A percentile compares a stretch with the other conserved stretches of the same genome.
Evolutionary conservation across 1,284 basidiomycete species (phyloP).

Genomic region (Heterobasidion parviporum): DNA sequence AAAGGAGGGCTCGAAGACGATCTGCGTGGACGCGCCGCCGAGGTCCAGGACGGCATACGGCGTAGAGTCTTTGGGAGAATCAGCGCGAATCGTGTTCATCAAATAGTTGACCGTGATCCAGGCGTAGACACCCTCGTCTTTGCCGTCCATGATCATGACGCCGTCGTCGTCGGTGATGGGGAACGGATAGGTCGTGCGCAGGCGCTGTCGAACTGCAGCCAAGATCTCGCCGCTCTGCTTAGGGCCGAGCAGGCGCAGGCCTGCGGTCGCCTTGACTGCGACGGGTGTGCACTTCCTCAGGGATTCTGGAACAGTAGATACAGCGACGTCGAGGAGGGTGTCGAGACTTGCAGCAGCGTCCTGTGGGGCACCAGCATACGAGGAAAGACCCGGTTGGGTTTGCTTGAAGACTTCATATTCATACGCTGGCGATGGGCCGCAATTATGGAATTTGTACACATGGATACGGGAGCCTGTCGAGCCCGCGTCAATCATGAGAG

Average conservation of each 20-base stretch:
- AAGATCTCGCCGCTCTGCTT: constrained; percentile 71
- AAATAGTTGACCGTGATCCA: constrained; percentile 99
- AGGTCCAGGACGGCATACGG: constrained; percentile 95
- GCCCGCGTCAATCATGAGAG: constrained; percentile 96
- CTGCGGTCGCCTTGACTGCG: constrained; percentile 94
- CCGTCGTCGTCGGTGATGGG: constrained; percentile 41
- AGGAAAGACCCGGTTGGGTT: constrained; percentile 77
- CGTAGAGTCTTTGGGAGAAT: constrained; percentile 34
- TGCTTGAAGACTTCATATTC: constrained; percentile 93
- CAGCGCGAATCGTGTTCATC: constrained; percentile 62
- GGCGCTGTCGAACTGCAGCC: constrained; percentile 59
- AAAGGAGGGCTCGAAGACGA: constrained; percentile 89
- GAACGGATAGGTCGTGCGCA: constrained; percentile 73
- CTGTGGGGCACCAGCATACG: constrained; percentile 46
- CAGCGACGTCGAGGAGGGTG: constrained; percentile 73
- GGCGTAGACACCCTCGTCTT: constrained; percentile 94
- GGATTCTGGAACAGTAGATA: constrained; percentile 65
- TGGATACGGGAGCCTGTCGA: constrained; percentile 97
- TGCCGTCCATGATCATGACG: constrained; percentile 77
- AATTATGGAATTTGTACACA: constrained; percentile 97
- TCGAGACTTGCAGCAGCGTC: constrained; percentile 81
- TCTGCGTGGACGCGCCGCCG: constrained; percentile 95
- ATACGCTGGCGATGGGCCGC: constrained; percentile 68
- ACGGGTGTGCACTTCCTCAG: constrained; percentile 79
- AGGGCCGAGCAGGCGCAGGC: constrained; percentile 71